Evolutionary conservation across 768 basidiomycete genomes (phyloP).

Genomic region (Xerocomellus intermedius): DNA sequence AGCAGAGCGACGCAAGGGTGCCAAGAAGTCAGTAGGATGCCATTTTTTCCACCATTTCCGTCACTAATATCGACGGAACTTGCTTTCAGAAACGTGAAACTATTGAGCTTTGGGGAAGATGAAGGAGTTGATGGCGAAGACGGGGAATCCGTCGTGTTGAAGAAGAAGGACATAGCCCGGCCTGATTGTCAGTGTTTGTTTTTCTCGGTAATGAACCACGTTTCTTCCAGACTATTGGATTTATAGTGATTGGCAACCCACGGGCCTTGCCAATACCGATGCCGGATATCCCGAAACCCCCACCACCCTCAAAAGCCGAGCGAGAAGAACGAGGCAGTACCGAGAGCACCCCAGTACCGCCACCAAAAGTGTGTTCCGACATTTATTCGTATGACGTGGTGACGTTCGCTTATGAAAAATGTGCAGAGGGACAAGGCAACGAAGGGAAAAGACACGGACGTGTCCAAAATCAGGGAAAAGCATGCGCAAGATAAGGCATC

Average conservation of each 20-base stretch:
- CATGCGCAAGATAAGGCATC: constrained; percentile 71
- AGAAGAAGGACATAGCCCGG: constrained; percentile 81
- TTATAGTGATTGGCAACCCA: constrained; percentile 25
- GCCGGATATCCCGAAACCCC: constrained; percentile 7
- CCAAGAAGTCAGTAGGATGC: constrained; percentile 71
- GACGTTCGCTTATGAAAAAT: background rate
- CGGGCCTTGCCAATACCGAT: constrained; percentile 4
- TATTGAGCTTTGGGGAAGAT: constrained; percentile 85
- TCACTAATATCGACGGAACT: background rate
- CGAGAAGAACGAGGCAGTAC: background rate
- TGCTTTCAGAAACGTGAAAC: constrained; percentile 70
- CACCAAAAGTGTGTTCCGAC: constrained; percentile 18
- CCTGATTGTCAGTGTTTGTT: constrained; percentile 67
- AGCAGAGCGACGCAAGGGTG: constrained; percentile 64
- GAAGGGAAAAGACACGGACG: constrained; percentile 42
- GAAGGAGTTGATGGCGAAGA: constrained; percentile 61
- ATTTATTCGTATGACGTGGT: background rate
- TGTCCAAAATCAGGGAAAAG: constrained; percentile 71
- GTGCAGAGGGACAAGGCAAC: constrained; percentile 3
- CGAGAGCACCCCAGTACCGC: background rate
- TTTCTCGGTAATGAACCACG: background rate
- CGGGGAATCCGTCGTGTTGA: constrained; percentile 49
- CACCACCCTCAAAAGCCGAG: background rate
- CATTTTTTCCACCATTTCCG: background rate
- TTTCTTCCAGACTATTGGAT: background rate